A percentile compares a stretch with the other conserved stretches of the same genome.
Evolutionary conservation across 1,139 yeast species (phyloP).

Genomic region (Blastobotrys indianensis): DNA sequence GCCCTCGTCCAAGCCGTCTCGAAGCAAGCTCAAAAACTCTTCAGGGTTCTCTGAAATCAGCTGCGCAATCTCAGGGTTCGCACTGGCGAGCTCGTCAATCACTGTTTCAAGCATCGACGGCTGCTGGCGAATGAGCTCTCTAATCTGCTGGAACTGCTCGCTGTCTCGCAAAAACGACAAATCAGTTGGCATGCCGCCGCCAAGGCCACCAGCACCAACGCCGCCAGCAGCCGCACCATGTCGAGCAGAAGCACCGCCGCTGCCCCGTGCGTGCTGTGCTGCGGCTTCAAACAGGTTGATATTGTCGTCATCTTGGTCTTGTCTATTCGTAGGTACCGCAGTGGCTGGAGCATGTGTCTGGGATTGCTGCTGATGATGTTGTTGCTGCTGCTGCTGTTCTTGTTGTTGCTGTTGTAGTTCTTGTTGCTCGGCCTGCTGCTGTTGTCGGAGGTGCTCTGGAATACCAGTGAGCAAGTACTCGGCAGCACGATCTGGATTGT

Average conservation of each 20-base stretch:
- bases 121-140: constrained; percentile 75
- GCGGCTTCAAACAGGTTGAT: constrained; percentile 33
- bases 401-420: constrained; percentile 19
- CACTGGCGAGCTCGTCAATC: constrained; percentile 73
- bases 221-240: constrained; percentile 25
- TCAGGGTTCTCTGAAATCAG: constrained; percentile 78
- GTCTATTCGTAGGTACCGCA: too few relatives aligned
- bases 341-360: constrained; percentile 3
- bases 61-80: constrained; percentile 81
- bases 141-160: constrained; percentile 54
- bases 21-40: constrained; percentile 66
- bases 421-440: constrained; percentile 22
- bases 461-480: constrained; percentile 89
- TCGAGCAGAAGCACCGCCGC: constrained; percentile 23
- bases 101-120: constrained; percentile 87
- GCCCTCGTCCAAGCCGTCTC: constrained; percentile 37
- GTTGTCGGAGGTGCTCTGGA: constrained; percentile 55
- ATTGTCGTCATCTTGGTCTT: constrained; percentile 32
- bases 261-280: constrained; percentile 25
- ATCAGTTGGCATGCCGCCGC: constrained; percentile 15
- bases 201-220: constrained; percentile 27
- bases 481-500: constrained; percentile 97
- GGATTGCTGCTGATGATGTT: constrained; percentile 21
- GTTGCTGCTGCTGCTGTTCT: constrained; percentile 12
- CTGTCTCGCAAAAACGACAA: constrained; percentile 34